These are phyloP conservation scores for Mucor piriformis DNA, from an alignment of 371 early-diverging fungal species.

Conservation along the genomic window DNA sequence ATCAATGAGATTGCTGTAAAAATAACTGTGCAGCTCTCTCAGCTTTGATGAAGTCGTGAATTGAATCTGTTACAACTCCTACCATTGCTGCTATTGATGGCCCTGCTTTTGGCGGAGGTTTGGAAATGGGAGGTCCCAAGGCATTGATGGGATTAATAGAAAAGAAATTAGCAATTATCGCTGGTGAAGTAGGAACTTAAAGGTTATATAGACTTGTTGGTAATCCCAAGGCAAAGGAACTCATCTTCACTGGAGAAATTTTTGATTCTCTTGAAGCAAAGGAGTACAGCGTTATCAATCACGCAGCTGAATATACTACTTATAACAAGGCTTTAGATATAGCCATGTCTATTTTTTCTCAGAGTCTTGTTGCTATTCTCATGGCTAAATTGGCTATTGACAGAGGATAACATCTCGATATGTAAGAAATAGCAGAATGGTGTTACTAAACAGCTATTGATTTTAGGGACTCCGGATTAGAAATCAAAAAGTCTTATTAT, in stretches of 20 bases:
- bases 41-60: no score
- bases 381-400: slow-evolving; percentile 91
- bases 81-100: slow-evolving; percentile 97
- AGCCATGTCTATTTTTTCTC: slow-evolving; percentile 82
- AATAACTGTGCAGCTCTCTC: no score
- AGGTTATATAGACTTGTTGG: slow-evolving; percentile 90
- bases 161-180: slow-evolving; percentile 95
- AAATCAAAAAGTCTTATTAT: slow-evolving; percentile 94
- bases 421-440: no score
- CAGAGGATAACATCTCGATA: slow-evolving; percentile 79
- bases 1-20: no score
- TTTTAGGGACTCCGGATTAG: slow-evolving; percentile 86
- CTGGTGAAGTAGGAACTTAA: slow-evolving; percentile 97
- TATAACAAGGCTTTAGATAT: slow-evolving; percentile 78
- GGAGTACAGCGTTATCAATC: slow-evolving; percentile 79
- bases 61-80: slow-evolving; percentile 91
- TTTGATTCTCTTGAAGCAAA: slow-evolving; percentile 69
- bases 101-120: slow-evolving; percentile 93
- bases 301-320: slow-evolving; percentile 67
- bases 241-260: slow-evolving; percentile 85
- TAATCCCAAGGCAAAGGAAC: slow-evolving; percentile 85
- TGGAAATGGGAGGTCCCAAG: slow-evolving; percentile 80
- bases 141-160: slow-evolving; percentile 93
- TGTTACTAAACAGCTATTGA: no score
- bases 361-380: slow-evolving; percentile 85